Base-by-base conservation (phyloP, 352 stramenopile species). In the Phytophthora litchii region DNA sequence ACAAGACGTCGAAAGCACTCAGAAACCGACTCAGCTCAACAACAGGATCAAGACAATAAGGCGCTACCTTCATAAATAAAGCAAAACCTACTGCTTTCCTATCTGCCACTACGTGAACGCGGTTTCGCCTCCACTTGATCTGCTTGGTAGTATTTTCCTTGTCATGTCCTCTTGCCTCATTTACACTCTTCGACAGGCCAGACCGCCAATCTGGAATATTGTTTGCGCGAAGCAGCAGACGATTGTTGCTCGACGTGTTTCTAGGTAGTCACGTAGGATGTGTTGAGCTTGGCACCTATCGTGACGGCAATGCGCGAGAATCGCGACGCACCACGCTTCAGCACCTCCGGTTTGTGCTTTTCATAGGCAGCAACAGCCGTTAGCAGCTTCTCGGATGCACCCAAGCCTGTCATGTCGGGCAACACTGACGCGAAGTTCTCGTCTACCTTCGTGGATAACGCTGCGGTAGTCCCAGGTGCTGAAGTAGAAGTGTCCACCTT, bases 311-410 rank as follows among this genome's bases (percentile, higher is more conserved):
- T 88, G 23, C 81, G 79, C 25, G 70, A 76, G 56, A 94, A 94
- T 19, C 80, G 74, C 17, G 55, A 57, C 9, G 83, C 73, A 13
- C 79, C 70, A 9, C 83, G 78, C 38, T 88, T 83, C 37, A 94
- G 51, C 34, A 94, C 83, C 29, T 91, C 79, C 2, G 85, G 85
- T 14, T 92, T 90, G 53, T 94, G 79, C 58, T 94, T 94, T 59
- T 91, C 85, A 46, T 89, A 92, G 10, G 85, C 83, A 19, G 85
- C 78, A 19, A 94, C 83, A 1, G 83, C 85, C 17, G 82, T 89
- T 36, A 94, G 65, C 29, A 94, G 68, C 52, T 88, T 91, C 65
- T 94, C 85, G 1, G 85, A 89, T 5, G 85, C 83, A 45, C 74
- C 76, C 20, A 94, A 64, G 14, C 80, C 85, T 34, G 80, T 88